Base-by-base conservation (phyloP, 768 basidiomycete genomes). In the Coprinopsis sp. region DNA sequence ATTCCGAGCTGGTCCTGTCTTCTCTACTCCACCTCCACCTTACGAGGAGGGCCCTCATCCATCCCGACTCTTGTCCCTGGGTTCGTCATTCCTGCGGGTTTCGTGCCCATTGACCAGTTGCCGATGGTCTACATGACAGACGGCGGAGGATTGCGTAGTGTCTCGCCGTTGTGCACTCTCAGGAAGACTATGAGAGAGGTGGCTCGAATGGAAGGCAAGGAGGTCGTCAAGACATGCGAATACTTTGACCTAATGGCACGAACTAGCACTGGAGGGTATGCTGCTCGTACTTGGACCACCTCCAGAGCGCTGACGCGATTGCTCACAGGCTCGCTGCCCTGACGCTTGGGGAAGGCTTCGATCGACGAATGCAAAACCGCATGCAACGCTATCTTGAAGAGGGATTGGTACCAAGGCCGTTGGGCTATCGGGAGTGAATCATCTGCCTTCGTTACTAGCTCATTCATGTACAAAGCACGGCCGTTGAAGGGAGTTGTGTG, bases 181-280 rank as follows among this genome's bases (percentile, higher is more conserved):
- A 59, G 62, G 44, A 53, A 52, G 2, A 52, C 68, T 34, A 64
- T 68, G 66, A 37, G 25, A n/a, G 53, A 63, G 28, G 28, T 62
- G 21, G 50, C 57, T 6, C n/a, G n/a, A n/a, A n/a, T n/a, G n/a
- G n/a, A n/a, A n/a, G 50, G 55, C 4, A 44, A 61, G 18, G 50
- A 55, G 0, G 51, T 55, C 37, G 53, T 53, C 6, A 59, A 55
- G 41, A 66, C 62, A 18, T 64, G 55, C 33, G 56, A 66, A 10
- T 61, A 62, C 44, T 67, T 69, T 28, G 63, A 69, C 33, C 60
- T 69, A 59, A 65, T 69, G 29, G 59, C 57, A 3, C 66, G 66
- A 33, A 66, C 66, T 1, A 65, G 64, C 39, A 63, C 63, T 0
- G 65, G 66, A 50, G 66, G 66, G 64, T 65, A 28, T 6, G 57